Base-by-base conservation (phyloP, 169 alveolate genomes). In the Cryptosporidium viatorum region DNA sequence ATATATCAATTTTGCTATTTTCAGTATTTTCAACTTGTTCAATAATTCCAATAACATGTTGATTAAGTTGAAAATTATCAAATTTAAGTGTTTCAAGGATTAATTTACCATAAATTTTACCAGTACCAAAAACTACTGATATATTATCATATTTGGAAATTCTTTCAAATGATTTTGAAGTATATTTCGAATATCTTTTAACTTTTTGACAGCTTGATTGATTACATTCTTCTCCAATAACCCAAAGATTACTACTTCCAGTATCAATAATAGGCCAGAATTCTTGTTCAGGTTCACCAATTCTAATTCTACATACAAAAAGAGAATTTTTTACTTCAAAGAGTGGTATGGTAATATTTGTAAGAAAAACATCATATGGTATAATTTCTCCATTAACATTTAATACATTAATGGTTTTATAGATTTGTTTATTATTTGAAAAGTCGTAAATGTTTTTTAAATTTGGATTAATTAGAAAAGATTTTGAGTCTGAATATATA, bases 91-190 rank as follows among this genome's bases (percentile, higher is more conserved):
- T 86, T 51, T 95, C 97, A 23, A 65, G 70, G 0, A 94, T 96
- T n/a, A 95, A 91, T 51, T 86, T 84, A 14, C 97, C 97, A 9
- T 93, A 92, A 21, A 95, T 95, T 18, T 94, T 92, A 39, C 97
- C 97, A 2, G 97, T 95, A 39, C 97, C 97, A 74, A 95, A 95
- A 68, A 89, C 92, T 18, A 95, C 94, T 39, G 94, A 96, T 10
- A 95, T 89, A 50, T 89, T n/a, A 84, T 80, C 31, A 93, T 51
- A 59, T 84, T 69, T 69, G 75, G 85, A 84, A 91, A 94, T 48
- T 96, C 92, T 68, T 80, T 85, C 9, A 95, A 94, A 29, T 48
- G 86, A 23, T 70, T 39, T n/a, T 95, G 94, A 84, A 91, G 55
- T 59, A 84, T 93, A 67, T 91, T 84, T 35, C 69, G 52, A 29